Percentiles rank a stretch among this genome's conserved stretches.
Evolutionary conservation across 805 yeast genomes (phyloP).

Genomic region (Kazachstania kunashirensis): DNA sequence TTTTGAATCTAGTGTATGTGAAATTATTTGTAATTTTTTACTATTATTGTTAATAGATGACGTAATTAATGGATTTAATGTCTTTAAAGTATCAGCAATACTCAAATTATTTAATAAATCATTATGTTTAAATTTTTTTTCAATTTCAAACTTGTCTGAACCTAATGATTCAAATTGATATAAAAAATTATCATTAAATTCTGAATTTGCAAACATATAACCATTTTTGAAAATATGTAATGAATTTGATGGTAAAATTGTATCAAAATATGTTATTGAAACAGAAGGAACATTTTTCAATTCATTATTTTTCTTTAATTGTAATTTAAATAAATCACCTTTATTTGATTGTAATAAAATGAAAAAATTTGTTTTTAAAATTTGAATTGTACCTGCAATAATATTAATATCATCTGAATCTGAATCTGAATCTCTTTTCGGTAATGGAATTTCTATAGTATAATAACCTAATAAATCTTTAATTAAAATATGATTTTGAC

Average conservation of each 20-base stretch:
- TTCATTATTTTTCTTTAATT: constrained; percentile 37
- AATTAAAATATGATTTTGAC: constrained; percentile 45
- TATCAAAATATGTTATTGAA: constrained; percentile 63
- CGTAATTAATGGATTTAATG: constrained; percentile 39
- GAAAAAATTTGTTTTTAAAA: constrained; percentile 52
- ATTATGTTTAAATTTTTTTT: constrained; percentile 12
- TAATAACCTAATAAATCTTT: constrained; percentile 34
- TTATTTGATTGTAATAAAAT: constrained; percentile 55
- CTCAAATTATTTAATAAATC: constrained; percentile 45
- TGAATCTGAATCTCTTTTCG: constrained; percentile 32
- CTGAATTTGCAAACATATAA: constrained; percentile 57
- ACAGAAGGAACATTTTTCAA: constrained; percentile 32
- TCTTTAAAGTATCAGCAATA: constrained; percentile 39
- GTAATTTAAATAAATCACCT: constrained; percentile 72
- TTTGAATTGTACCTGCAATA: constrained; percentile 54
- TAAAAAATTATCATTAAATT: constrained; percentile 52
- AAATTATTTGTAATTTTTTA: constrained; percentile 10
- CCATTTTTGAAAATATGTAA: constrained; percentile 66
- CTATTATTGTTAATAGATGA: background rate
- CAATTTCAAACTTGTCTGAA: constrained; percentile 27
- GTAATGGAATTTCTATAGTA: constrained; percentile 43
- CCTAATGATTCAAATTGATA: constrained; percentile 77
- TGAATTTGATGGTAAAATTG: constrained; percentile 50
- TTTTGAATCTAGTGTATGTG: constrained; percentile 23
- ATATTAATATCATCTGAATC: constrained; percentile 30